phyloP scores from a whole-genome alignment of 2,329 filamentous ascomycete species.

The Lachnellula willkommii region DNA sequence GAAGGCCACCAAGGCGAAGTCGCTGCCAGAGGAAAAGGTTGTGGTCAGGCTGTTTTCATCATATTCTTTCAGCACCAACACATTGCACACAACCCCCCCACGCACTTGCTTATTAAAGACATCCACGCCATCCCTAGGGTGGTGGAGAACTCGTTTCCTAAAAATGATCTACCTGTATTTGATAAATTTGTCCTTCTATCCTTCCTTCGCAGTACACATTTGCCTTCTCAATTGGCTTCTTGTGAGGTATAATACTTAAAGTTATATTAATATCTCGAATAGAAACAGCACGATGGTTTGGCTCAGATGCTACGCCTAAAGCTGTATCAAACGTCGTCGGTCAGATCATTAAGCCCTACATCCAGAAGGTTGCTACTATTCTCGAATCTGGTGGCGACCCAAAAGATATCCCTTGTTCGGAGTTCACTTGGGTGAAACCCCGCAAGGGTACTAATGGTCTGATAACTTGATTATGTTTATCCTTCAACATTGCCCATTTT shows the following conservation, averaged over 20 bases:
- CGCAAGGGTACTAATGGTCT: too few relatives aligned
- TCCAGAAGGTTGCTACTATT: too few relatives aligned
- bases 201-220: not conserved
- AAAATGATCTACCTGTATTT: not conserved
- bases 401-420: too few relatives aligned
- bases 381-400: too few relatives aligned
- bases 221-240: not conserved
- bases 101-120: constrained; percentile 25
- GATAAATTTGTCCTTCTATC: too few relatives aligned
- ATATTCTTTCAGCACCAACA: not conserved
- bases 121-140: constrained; percentile 18
- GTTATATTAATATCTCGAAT: not conserved
- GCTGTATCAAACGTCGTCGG: not conserved
- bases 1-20: constrained; percentile 12
- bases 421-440: too few relatives aligned
- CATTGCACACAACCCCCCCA: not conserved
- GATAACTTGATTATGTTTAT: too few relatives aligned
- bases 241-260: not conserved
- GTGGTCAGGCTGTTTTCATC: constrained; percentile 5
- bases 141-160: not conserved
- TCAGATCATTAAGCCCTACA: not conserved
- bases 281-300: not conserved
- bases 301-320: not conserved
- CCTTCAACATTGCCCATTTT: too few relatives aligned
- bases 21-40: constrained; percentile 4